A percentile compares a stretch with the other conserved stretches of the same genome.
Evolutionary conservation across 306 rosid species (phyloP).

Genomic region (Pueraria montana): DNA sequence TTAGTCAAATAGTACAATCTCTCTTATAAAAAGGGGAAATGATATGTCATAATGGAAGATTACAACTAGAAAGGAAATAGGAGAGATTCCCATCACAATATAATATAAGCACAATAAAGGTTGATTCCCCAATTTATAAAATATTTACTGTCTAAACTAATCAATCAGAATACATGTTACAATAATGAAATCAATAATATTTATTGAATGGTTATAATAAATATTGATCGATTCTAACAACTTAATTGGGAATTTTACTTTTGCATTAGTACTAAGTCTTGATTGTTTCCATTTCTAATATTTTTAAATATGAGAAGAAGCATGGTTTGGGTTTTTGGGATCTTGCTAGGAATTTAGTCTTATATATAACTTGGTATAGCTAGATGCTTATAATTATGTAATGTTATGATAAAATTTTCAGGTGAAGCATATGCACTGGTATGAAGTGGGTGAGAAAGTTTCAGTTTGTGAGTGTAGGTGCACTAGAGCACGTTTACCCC

Average conservation of each 20-base stretch:
- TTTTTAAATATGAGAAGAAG: slow-evolving; percentile 41
- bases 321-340: slow-evolving; percentile 29
- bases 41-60: not conserved
- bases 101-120: slow-evolving; percentile 3
- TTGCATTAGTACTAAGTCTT: slow-evolving; percentile 10
- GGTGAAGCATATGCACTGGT: slow-evolving; percentile 99
- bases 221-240: not conserved
- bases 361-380: slow-evolving; percentile 33
- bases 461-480: slow-evolving; percentile 95
- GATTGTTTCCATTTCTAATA: slow-evolving; percentile 1
- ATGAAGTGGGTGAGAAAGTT: slow-evolving; percentile 69
- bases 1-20: not conserved
- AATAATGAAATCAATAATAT: not conserved
- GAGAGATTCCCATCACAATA: slow-evolving; percentile 1
- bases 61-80: not conserved
- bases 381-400: slow-evolving; percentile 31
- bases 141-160: not conserved
- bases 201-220: not conserved
- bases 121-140: not conserved
- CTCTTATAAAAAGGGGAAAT: not conserved
- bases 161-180: not conserved
- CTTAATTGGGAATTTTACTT: slow-evolving; percentile 23
- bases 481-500: slow-evolving; percentile 90
- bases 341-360: slow-evolving; percentile 15
- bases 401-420: slow-evolving; percentile 53